Evolutionary conservation across 345 rosid species (phyloP).

Genomic region (Capsella bursapastoris): DNA sequence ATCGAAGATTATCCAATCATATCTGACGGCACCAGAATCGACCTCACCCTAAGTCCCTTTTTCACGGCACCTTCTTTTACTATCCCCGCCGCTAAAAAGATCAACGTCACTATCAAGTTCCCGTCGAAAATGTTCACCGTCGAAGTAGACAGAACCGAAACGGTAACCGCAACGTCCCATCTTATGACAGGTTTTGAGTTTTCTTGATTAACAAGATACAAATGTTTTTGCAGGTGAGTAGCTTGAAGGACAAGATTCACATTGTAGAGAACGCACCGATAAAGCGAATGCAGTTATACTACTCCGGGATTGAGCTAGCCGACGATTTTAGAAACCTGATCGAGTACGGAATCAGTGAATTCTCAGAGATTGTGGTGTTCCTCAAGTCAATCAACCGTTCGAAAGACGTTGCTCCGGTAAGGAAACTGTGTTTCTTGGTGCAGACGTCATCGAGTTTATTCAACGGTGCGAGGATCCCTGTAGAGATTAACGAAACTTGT

Average conservation of each 20-base stretch:
- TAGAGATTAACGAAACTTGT: constrained; percentile 65
- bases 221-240: constrained; percentile 44
- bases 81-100: constrained; percentile 25
- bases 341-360: constrained; percentile 71
- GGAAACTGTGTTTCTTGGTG: constrained; percentile 55
- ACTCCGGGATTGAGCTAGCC: constrained; percentile 62
- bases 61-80: constrained; percentile 10
- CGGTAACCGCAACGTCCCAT: constrained; percentile 45
- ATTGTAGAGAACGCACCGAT: constrained; percentile 64
- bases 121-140: constrained; percentile 53
- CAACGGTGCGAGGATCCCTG: constrained; percentile 66
- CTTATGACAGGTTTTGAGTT: background rate
- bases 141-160: constrained; percentile 73
- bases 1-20: constrained; percentile 90
- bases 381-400: constrained; percentile 50
- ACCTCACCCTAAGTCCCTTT: constrained; percentile 58
- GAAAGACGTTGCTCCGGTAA: constrained; percentile 52
- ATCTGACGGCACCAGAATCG: constrained; percentile 66
- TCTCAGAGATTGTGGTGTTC: constrained; percentile 67
- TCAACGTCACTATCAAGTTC: constrained; percentile 62
- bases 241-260: constrained; percentile 87
- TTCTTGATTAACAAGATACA: constrained; percentile 24
- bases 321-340: constrained; percentile 69
- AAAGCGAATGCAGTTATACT: constrained; percentile 67
- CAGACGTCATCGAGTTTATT: constrained; percentile 78